Evolutionary conservation across 1,139 yeast genomes (phyloP).

Genomic region (Yarrowia galli): DNA sequence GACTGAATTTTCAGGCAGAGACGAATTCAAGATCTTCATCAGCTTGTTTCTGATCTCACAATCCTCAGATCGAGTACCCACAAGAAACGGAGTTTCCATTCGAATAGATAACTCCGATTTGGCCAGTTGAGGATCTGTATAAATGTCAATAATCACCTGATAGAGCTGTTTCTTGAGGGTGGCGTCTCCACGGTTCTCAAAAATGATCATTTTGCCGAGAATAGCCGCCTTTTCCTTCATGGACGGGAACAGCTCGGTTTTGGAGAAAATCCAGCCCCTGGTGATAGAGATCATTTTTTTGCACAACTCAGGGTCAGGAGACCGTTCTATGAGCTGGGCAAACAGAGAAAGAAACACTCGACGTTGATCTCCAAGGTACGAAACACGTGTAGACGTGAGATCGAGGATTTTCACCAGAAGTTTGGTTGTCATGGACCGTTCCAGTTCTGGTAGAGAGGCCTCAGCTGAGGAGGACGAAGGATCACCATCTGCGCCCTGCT

Average conservation of each 20-base stretch:
- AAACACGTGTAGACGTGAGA: constrained; percentile 79
- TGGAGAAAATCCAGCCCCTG: constrained; percentile 87
- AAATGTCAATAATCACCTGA: constrained; percentile 85
- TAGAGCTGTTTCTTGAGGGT: constrained; percentile 82
- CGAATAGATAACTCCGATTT: constrained; percentile 92
- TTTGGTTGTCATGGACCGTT: constrained; percentile 79
- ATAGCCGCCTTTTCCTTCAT: constrained; percentile 96
- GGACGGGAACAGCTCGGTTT: constrained; percentile 87
- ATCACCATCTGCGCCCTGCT: constrained; percentile 42
- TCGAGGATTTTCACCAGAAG: constrained; percentile 78
- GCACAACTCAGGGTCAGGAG: constrained; percentile 77
- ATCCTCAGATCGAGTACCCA: constrained; percentile 87
- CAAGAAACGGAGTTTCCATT: constrained; percentile 95
- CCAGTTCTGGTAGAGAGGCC: constrained; percentile 59
- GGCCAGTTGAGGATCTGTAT: constrained; percentile 78
- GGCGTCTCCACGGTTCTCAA: constrained; percentile 86
- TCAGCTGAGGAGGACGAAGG: too few species aligned
- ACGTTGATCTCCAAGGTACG: constrained; percentile 89
- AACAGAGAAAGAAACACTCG: constrained; percentile 83
- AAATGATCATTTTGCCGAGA: constrained; percentile 90
- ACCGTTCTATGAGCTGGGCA: constrained; percentile 90
- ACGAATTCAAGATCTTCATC: constrained; percentile 79
- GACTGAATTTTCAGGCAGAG: constrained; percentile 79
- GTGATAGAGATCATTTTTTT: constrained; percentile 80
- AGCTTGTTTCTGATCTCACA: constrained; percentile 76